phyloP scores from a whole-genome alignment of 805 yeast genomes.

The Kazachstania kunashirensis region DNA sequence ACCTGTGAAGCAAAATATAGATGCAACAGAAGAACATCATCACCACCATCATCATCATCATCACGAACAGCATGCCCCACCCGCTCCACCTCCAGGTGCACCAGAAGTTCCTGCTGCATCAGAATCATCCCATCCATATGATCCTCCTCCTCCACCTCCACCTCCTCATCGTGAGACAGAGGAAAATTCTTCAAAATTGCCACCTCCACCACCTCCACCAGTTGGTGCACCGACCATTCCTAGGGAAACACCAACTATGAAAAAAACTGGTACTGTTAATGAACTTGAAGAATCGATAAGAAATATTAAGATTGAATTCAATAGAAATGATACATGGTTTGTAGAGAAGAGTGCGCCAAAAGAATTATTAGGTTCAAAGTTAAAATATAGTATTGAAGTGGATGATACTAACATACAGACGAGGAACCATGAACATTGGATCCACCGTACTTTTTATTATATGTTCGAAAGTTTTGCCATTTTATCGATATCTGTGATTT shows the following conservation, averaged over 20 bases:
- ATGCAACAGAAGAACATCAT: neutral
- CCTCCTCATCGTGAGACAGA: slow-evolving; percentile 1
- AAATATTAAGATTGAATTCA: slow-evolving; percentile 19
- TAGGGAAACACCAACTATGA: slow-evolving; percentile 2
- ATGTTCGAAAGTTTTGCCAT: slow-evolving; percentile 67
- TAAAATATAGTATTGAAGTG: slow-evolving; percentile 43
- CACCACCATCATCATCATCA: neutral
- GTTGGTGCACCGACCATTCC: neutral
- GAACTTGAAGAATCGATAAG: slow-evolving; percentile 7
- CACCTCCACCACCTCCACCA: slow-evolving; percentile 9
- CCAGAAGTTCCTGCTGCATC: neutral
- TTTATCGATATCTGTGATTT: slow-evolving; percentile 48
- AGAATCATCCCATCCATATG: slow-evolving; percentile 4
- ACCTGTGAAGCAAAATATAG: neutral
- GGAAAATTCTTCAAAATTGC: slow-evolving; percentile 4
- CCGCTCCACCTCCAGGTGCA: slow-evolving; percentile 1
- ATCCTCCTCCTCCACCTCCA: slow-evolving; percentile 4
- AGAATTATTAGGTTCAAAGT: slow-evolving; percentile 6
- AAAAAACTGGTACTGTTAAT: slow-evolving; percentile 10
- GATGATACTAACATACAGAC: slow-evolving; percentile 48
- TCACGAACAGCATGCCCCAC: slow-evolving; percentile 6
- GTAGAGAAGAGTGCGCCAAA: slow-evolving; percentile 45
- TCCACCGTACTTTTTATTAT: slow-evolving; percentile 58
- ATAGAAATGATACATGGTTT: slow-evolving; percentile 56
- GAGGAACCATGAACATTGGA: slow-evolving; percentile 42